These are phyloP conservation scores for Xylariaceae sp. DNA, from an alignment of 2,329 filamentous ascomycete genomes.

Conservation along the genomic window DNA sequence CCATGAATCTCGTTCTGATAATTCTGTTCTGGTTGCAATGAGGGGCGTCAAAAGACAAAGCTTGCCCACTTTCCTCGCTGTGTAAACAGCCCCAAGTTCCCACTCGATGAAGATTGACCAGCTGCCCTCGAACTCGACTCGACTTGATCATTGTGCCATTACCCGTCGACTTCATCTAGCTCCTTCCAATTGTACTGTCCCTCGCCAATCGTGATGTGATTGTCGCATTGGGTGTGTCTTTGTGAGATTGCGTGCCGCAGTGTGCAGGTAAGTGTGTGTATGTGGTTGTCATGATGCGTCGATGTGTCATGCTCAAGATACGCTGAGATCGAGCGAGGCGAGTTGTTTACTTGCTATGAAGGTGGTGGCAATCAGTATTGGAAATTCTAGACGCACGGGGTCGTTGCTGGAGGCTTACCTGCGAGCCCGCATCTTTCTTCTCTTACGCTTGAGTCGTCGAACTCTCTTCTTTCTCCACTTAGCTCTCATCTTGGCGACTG, in stretches of 20 bases:
- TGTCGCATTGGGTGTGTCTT: slow-evolving; percentile 5
- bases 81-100: slow-evolving; percentile 26
- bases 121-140: slow-evolving; percentile 25
- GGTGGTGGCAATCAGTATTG: too few species aligned
- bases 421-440: slow-evolving; percentile 98
- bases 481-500: slow-evolving; percentile 67
- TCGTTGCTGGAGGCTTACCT: slow-evolving; percentile 61
- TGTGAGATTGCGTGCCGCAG: slow-evolving; percentile 27
- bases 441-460: slow-evolving; percentile 98
- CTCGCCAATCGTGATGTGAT: slow-evolving; percentile 5
- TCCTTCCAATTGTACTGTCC: slow-evolving; percentile 7
- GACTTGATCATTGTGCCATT: slow-evolving; percentile 32
- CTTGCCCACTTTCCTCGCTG: slow-evolving; percentile 16
- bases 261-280: slow-evolving; percentile 27
- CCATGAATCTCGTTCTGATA: slow-evolving; percentile 17
- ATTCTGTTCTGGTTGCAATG: slow-evolving; percentile 13
- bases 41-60: slow-evolving; percentile 16
- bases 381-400: too few species aligned
- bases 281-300: slow-evolving; percentile 34
- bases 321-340: slow-evolving; percentile 39
- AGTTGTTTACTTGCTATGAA: slow-evolving; percentile 41
- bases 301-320: slow-evolving; percentile 27
- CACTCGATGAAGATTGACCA: slow-evolving; percentile 31
- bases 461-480: slow-evolving; percentile 99
- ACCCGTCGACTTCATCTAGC: slow-evolving; percentile 26